These are phyloP conservation scores for Calonectria hawksworthii DNA, from an alignment of 2,329 filamentous ascomycete species.

Conservation along the genomic window DNA sequence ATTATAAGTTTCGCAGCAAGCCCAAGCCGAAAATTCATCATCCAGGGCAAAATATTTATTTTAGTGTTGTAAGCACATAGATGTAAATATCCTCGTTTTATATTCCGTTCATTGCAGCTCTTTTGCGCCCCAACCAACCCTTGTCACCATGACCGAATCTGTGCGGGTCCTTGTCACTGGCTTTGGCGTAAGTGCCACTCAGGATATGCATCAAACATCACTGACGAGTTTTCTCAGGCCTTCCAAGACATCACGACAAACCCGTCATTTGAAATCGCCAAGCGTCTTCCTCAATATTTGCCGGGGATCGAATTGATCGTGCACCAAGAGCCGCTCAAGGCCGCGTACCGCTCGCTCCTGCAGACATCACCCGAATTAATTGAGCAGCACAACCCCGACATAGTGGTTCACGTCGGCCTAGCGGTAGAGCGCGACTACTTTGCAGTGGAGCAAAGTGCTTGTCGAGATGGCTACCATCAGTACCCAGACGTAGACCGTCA, in stretches of 20 bases:
- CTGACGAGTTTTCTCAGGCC: neutral
- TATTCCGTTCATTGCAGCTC: too few species aligned
- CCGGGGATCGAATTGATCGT: neutral
- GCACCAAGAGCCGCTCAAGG: neutral
- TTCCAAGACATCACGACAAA: constrained; percentile 8
- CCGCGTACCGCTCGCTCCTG: neutral
- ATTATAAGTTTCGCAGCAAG: neutral
- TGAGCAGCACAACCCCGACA: neutral
- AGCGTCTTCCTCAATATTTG: neutral
- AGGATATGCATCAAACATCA: neutral
- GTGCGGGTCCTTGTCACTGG: constrained; percentile 6
- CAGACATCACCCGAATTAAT: constrained; percentile 1
- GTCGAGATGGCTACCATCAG: constrained; percentile 16
- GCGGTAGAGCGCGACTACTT: constrained; percentile 10
- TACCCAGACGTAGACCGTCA: constrained; percentile 14
- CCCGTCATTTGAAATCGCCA: constrained; percentile 2
- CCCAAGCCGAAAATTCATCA: neutral
- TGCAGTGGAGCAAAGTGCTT: constrained; percentile 4
- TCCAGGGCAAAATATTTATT: neutral
- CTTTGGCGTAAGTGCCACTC: neutral
- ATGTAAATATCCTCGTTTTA: neutral
- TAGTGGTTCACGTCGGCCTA: constrained; percentile 11
- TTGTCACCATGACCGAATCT: neutral
- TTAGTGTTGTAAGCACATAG: neutral
- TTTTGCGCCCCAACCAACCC: neutral